Conservation (phyloP, 148 eudicot genomes). For the Gaultheria prostrata region DNA sequence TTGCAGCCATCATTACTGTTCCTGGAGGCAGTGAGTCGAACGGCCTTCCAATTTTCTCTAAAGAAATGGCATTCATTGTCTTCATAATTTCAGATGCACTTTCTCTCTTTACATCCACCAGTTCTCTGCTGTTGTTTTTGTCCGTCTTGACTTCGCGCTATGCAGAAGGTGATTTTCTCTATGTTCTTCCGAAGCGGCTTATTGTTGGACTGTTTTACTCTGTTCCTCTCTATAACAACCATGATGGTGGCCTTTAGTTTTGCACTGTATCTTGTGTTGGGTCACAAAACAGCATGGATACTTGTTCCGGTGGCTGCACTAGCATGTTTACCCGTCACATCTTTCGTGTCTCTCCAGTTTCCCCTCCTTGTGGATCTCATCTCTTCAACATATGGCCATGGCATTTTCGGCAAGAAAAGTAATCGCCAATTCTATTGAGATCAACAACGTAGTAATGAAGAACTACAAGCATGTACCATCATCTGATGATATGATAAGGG, state of each 20-base stretch:
- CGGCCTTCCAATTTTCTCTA: not conserved
- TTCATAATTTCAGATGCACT: not conserved
- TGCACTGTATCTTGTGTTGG: not conserved
- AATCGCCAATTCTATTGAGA: not conserved
- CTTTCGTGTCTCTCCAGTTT: not conserved
- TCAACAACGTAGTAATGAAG: not conserved
- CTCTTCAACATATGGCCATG: not conserved
- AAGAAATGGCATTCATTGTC: not conserved
- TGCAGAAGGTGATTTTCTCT: not conserved
- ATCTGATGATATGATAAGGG: not conserved
- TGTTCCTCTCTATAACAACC: not conserved
- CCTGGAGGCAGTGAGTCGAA: not conserved
- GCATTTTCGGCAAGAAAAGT: not conserved
- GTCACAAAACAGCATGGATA: not conserved
- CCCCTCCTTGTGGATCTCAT: not conserved
- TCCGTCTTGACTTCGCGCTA: not conserved
- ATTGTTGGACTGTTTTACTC: not conserved
- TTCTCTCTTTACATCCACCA: not conserved
- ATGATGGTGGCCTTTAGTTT: not conserved
- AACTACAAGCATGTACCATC: not conserved
- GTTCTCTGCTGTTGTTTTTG: not conserved
- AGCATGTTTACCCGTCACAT: not conserved
- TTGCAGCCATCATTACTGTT: slow-evolving; percentile 2
- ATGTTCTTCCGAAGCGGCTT: not conserved
- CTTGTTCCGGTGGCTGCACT: not conserved